Evolutionary conservation across 495 filamentous ascomycete species (phyloP).

Genomic region (Filosporella fistucella): DNA sequence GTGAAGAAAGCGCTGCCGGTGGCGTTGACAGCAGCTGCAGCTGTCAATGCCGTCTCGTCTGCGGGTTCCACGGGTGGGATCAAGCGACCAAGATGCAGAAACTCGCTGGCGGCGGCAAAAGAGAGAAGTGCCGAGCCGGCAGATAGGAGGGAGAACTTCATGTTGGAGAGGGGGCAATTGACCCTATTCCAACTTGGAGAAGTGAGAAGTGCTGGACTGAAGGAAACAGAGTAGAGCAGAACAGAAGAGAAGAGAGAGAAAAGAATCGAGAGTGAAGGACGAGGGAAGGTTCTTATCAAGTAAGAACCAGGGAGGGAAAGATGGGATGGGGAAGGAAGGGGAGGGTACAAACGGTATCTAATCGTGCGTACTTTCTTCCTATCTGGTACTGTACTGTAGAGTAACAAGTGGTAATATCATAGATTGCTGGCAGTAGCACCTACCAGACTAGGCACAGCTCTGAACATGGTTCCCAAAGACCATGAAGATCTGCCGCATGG

Average conservation of each 20-base stretch:
- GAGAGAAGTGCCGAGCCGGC: slow-evolving; percentile 9
- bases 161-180: background rate
- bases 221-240: background rate
- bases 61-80: slow-evolving; percentile 15
- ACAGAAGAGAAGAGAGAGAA: background rate
- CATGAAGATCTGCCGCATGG: too few relatives aligned
- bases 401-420: too few relatives aligned
- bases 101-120: slow-evolving; percentile 3
- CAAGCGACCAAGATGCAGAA: slow-evolving; percentile 13
- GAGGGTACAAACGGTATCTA: too few relatives aligned
- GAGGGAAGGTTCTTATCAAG: too few relatives aligned
- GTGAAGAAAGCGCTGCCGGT: slow-evolving; percentile 31
- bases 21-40: background rate
- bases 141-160: slow-evolving; percentile 18
- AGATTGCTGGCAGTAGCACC: too few relatives aligned
- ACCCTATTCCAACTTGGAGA: background rate
- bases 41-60: slow-evolving; percentile 2
- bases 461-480: too few relatives aligned
- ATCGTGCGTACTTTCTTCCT: too few relatives aligned
- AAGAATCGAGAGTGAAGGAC: background rate
- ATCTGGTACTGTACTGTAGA: too few relatives aligned
- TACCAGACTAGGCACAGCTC: too few relatives aligned
- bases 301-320: too few relatives aligned
- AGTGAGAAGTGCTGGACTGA: background rate
- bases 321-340: too few relatives aligned